phyloP scores from a whole-genome alignment of 1,139 yeast species.

The Kodamaea arcana region DNA sequence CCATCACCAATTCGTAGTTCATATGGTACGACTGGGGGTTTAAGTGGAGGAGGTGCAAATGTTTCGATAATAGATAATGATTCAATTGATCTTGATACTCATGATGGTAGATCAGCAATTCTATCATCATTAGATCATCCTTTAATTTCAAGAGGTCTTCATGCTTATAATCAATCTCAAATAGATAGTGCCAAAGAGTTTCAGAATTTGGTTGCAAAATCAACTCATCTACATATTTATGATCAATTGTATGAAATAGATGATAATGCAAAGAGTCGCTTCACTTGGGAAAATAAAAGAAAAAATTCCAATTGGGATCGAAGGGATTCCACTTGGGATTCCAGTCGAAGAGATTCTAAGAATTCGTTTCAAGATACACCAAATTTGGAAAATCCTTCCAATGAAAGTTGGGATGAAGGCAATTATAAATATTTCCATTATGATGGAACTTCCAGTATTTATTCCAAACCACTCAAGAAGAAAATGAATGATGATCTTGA shows the following conservation, averaged over 20 bases:
- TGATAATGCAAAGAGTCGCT: slow-evolving; percentile 3
- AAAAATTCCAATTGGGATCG: no score
- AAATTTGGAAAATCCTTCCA: no score
- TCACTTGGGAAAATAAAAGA: background rate
- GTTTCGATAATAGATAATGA: no score
- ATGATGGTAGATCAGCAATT: slow-evolving; percentile 7
- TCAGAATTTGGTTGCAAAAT: slow-evolving; percentile 3
- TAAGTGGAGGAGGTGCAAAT: no score
- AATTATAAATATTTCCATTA: slow-evolving; percentile 6
- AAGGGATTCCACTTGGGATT: no score
- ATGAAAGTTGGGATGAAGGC: no score
- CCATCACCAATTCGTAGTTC: background rate
- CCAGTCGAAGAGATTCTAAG: no score
- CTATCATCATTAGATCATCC: slow-evolving; percentile 9
- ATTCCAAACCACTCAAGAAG: slow-evolving; percentile 1
- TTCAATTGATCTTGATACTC: no score
- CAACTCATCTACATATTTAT: slow-evolving; percentile 1
- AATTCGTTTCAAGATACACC: no score
- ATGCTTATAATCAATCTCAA: slow-evolving; percentile 9
- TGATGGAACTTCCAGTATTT: slow-evolving; percentile 1
- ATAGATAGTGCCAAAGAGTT: background rate
- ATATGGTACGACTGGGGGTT: no score
- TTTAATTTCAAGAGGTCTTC: slow-evolving; percentile 8
- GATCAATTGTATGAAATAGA: background rate
- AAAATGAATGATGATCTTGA: slow-evolving; percentile 8